Evolutionary conservation across 306 rosid species (phyloP), one percentile per base, ranked within the genome.

Genomic region (Leucaena leucocephala): DNA sequence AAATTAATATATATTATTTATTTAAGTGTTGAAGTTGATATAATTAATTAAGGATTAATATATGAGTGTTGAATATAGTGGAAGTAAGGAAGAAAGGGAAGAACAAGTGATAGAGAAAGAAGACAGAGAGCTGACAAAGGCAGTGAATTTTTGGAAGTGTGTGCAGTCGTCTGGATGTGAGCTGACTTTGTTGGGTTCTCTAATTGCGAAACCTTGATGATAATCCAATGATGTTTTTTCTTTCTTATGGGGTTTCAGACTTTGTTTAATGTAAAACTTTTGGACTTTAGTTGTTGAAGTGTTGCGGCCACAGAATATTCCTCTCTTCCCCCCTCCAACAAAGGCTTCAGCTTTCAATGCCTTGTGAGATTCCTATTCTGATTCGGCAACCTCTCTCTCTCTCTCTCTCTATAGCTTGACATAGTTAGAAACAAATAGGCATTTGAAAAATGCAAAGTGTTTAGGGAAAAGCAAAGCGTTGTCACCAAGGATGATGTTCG

Each of bases 131-230:
- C 90, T 89, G 98, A 93, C 92, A 88, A 93, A 91, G 85, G 84
- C 95, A 90, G 97, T 94, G 97, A 91, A 94, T 94, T 85, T 91
- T 91, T 94, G 82, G 98, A 88, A 86, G 88, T 85, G 70, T 77
- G 98, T 87, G 95, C 84, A 82, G 87, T 87, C 97, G 94, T 91
- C 90, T 76, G 74, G 71, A 86, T 90, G 89, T 81, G 97, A 84
- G 98, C 98, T 94, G 97, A 94, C 98, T 90, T 94, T 19, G 82
- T 75, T 80, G 90, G 64, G 64, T 86, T 87, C 85, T 76, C 55
- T 49, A 71, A 33, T 54, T 75, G 65, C 59, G 19, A 71, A 77
- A 80, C 86, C 87, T 86, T 93, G 89, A 94, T 94, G 94, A 94
- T 91, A 90, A 88, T 94, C 91, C 88, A 94, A 94, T 94, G 79